Base-by-base conservation (phyloP, 2,329 filamentous ascomycete genomes). In the Penicillium griseofulvum region DNA sequence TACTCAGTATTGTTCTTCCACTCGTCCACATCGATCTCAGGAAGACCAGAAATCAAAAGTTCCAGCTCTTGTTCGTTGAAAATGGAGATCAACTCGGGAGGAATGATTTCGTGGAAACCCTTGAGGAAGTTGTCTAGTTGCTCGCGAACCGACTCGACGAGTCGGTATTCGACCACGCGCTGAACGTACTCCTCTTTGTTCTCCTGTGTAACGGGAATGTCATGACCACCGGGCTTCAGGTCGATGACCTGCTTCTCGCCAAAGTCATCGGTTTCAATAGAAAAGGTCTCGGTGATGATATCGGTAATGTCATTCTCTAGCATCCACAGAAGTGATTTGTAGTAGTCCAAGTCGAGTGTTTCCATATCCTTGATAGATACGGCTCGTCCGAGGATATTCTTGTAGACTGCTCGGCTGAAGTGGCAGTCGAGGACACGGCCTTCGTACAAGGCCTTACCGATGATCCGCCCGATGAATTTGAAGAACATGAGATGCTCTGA, bases 1-100 rank as follows among this genome's bases (percentile, higher is more conserved):
- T 99, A 97, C 71, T 99, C 95, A 2, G 93, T 96, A 76, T 97
- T 96, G 76, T 90, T 91, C 83, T 96, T 97, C 94, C 94, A 99
- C 76, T 99, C 94, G 69, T 99, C 94, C 38, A 97, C 86, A 65
- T 99, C 93, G 65, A 99, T 97, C 69, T 99, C 94, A 1, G 94
- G 94, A 49, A 99, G 82, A 70, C 94, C 94, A 48, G 94, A 99
- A 69, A 99, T 99, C 58, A 99, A 82, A 45, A 99, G 80, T 74
- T 99, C 94, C 28, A 99, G 82, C 76, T 99, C 94, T 73, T 99
- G 94, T 74, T 99, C 94, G 71, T 96, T 97, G 81, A 99, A 99
- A 68, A 99, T 99, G 47, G 91, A 88, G 67, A 99, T 90, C 46
- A 99, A 81, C 64, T 97, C 91, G 0, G 91, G 88, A 0, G 94